Base-by-base conservation (phyloP, 805 yeast genomes). In the Kodamaea kakaduensis region DNA sequence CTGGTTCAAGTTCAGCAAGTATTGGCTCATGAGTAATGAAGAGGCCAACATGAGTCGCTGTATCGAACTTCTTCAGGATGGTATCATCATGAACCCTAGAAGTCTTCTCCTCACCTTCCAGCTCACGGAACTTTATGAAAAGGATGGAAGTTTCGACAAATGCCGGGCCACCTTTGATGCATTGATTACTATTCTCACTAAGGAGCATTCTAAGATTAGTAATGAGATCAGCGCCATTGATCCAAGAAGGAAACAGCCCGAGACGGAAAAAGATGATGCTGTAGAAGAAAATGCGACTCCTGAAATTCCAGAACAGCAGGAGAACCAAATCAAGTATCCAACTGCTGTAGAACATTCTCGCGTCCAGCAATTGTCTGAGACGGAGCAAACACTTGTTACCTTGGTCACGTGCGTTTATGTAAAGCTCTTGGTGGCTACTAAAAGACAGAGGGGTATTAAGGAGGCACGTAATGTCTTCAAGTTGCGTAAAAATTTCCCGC, bases 401-500 rank as follows among this genome's bases (percentile, higher is more conserved):
- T 59, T 71, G 6, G 66, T 85, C 22, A 84, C 96, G 0, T 64
- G 73, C 30, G 80, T 80, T 5, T 85, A 81, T 54, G 74, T 81
- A 19, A 74, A 75, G 43, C 77, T 75, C 42, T 81, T 87, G 87
- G 75, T 78, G 52, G 69, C 84, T 12, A 65, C 77, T 43, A 86
- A 85, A 49, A 69, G 96, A 43, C 54, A 73, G 14, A 67, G 70
- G 31, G 90, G 89, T 3, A 65, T 81, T 20, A 75, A 76, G 33
- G 87, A 81, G 23, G 88, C 95, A 2, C 73, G 97, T 42, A 54
- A 66, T 16, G 67, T 85, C 2, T 87, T 88, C 54, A 72, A 83
- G 37, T 82, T 84, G 6, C 75, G 95, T 47, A 77, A 78, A 51
- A 56, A 51, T 36, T 72, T 76, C 45, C 53, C 66, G n/a, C 61